Evolutionary conservation across 768 basidiomycete species (phyloP).

Genomic region (Hortiboletus flavorubellus): DNA sequence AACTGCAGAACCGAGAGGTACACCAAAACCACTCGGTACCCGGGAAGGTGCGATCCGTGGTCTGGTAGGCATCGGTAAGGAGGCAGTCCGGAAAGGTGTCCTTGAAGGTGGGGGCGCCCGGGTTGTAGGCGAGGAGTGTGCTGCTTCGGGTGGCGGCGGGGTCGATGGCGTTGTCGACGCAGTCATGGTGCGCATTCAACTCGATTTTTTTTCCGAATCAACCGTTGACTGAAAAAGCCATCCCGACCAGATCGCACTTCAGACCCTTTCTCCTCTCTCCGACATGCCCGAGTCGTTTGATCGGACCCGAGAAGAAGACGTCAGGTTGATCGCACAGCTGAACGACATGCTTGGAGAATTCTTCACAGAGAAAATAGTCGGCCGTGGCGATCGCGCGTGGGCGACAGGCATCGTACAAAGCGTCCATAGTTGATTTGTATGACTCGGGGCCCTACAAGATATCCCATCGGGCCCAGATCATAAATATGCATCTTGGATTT

Average conservation of each 20-base stretch:
- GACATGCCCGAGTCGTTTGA: conserved; percentile 60
- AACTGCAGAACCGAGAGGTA: conserved; percentile 40
- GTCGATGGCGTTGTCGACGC: conserved; percentile 52
- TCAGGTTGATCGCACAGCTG: conserved; percentile 43
- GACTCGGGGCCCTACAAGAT: neutral
- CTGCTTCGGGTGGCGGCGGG: conserved; percentile 24
- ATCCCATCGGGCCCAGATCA: neutral
- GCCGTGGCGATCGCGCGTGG: conserved; percentile 58
- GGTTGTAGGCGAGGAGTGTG: conserved; percentile 67
- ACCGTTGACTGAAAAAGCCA: neutral
- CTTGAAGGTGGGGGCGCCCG: conserved; percentile 78
- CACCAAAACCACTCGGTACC: conserved; percentile 70
- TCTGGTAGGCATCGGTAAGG: conserved; percentile 79
- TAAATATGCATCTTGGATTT: neutral
- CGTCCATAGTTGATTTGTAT: conserved; percentile 15
- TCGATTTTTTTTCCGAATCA: neutral
- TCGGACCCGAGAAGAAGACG: conserved; percentile 45
- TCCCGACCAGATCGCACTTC: conserved; percentile 53
- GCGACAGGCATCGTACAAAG: conserved; percentile 51
- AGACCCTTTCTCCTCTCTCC: conserved; percentile 54
- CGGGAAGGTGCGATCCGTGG: conserved; percentile 90
- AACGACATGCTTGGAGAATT: conserved; percentile 56
- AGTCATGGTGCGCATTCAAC: conserved; percentile 49
- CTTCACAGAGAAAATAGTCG: conserved; percentile 52
- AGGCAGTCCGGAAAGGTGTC: conserved; percentile 78